Evolutionary conservation across 306 rosid species (phyloP), one percentile per base, ranked within the genome.

Genomic region (Castanea mollissima): DNA sequence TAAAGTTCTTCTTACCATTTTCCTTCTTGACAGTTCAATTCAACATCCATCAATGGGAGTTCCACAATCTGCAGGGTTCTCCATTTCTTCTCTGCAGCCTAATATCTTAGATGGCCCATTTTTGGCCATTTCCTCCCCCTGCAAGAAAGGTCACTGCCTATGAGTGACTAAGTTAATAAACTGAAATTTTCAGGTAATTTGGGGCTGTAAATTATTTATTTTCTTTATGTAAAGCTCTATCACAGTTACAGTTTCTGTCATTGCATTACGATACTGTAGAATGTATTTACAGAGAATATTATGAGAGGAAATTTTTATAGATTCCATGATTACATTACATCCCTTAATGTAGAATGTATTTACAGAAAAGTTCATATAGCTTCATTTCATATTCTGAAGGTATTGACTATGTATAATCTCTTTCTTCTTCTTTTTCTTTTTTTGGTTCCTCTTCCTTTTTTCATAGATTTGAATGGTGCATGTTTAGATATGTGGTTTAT

Each of bases 1-100:
- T 78, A 71, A 46, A 8, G 12, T 73, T 73, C 12, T 56, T 74
- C 4, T 49, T 64, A 34, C 20, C 44, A 31, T 73, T 57, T 75
- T 54, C 73, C 67, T 49, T 69, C 35, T 74, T 71, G 19, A 62
- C 91, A 92, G 96, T 76, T 88, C 97, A 74, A 86, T 89, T 57
- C 97, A 91, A 82, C 91, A 86, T 79, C 86, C 81, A 10, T 75
- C 93, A 44, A 80, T 79, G 27, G 88, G 92, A 55, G 92, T 82
- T 80, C 88, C 96, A 38, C 92, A 88, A 34, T 83, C 94, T 38
- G 54, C 89, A 5, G 93, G 96, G 51, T 92, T 82, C 85, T 85
- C 97, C 41, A 82, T 92, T 77, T 90, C 91, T 69, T 90, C 93
- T 25, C 51, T 91, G 96, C 97, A 91, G 91, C 90, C 90, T 77